Base-by-base conservation (phyloP, 306 rosid genomes). In the Fagus crenata region DNA sequence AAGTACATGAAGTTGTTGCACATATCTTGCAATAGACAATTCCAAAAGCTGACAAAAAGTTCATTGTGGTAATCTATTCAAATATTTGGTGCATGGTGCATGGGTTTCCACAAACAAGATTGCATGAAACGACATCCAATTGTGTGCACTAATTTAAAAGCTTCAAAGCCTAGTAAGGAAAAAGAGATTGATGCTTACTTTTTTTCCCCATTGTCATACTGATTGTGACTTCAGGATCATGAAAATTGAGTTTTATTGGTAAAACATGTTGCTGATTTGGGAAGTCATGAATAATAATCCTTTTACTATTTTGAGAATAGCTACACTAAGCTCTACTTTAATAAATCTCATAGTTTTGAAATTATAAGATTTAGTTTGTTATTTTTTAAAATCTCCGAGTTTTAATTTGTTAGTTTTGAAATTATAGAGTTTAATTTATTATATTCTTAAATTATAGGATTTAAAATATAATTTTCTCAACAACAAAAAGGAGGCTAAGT, bases 91-190 rank as follows among this genome's bases (percentile, higher is more conserved):
- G 76, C 64, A 3, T 70, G 81, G 92, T 92, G 98, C 90, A 85
- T 89, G 92, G 81, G 82, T 83, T 86, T 85, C 98, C 97, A 92
- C 96, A 88, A 88, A 65, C 43, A 65, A 75, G 76, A 71, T 61
- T 74, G 65, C 67, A 43, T 56, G 73, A 83, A 78, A 82, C 33
- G 81, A 73, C 82, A 67, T 72, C 67, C 82, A 63, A 78, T 42
- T 72, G 11, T 60, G 77, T 71, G 69, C 65, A 67, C 78, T 76
- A 67, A 75, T 79, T 17, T 41, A 43, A 81, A 78, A 75, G 69
- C 58, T 54, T 32, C 11, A 61, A 61, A 3, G 9, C 35, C 41
- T 13, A 13, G 9, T 61, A 4, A 61, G 11, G 64, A 31, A 22
- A 15, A 67, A 69, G 56, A 72, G 41, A 74, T 4, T 43, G 22